Conservation (phyloP, 148 eudicot genomes). For the Euryodendron excelsum region DNA sequence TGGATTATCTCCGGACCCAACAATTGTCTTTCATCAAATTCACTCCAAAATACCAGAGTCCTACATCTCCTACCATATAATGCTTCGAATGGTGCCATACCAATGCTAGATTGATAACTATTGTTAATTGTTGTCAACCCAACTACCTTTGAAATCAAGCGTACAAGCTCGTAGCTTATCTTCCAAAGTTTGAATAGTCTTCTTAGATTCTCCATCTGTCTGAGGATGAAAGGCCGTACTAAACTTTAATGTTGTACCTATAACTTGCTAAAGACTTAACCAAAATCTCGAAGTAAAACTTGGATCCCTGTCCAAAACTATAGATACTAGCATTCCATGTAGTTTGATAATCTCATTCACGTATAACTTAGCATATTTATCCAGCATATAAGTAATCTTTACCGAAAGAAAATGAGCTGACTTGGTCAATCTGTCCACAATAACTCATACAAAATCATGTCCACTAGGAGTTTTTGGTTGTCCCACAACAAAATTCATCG, state of each 20-base stretch:
- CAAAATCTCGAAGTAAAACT: background rate
- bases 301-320: background rate
- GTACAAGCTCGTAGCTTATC: background rate
- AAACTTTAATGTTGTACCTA: background rate
- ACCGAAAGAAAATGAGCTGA: background rate
- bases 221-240: background rate
- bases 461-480: no score
- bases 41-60: background rate
- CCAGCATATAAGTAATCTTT: background rate
- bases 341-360: background rate
- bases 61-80: slow-evolving; percentile 6
- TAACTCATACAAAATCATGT: no score
- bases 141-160: background rate
- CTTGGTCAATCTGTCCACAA: background rate
- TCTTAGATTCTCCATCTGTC: background rate
- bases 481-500: no score
- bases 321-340: background rate
- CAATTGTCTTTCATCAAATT: background rate
- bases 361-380: background rate
- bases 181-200: background rate
- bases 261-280: background rate
- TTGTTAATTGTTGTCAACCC: background rate
- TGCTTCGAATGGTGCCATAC: background rate
- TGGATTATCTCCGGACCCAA: background rate
- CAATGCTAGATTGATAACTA: background rate